Conservation (phyloP, 1,284 basidiomycete species). For the Paramarasmius palmivorus region DNA sequence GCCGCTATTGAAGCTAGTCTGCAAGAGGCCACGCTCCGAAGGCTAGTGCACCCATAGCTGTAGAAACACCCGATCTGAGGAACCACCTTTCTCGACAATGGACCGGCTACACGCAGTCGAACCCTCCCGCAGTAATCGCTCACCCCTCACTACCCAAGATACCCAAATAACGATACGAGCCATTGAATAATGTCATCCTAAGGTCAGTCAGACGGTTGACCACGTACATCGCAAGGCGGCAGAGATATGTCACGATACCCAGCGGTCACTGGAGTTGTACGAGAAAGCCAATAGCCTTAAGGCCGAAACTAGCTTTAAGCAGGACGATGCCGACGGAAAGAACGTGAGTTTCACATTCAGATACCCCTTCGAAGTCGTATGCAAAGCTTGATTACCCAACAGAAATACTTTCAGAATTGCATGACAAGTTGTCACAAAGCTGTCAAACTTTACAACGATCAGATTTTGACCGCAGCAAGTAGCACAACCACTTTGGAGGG, state of each 20-base stretch:
- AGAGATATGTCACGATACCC: constrained; percentile 79
- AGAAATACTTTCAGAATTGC: constrained; percentile 92
- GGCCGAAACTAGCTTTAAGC: constrained; percentile 81
- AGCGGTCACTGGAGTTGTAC: constrained; percentile 79
- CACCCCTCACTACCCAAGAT: constrained; percentile 49
- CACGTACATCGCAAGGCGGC: constrained; percentile 81
- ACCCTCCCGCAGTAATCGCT: constrained; percentile 43
- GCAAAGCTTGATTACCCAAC: constrained; percentile 2
- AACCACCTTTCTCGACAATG: constrained; percentile 34
- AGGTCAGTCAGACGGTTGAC: constrained; percentile 90
- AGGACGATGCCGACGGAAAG: constrained; percentile 89
- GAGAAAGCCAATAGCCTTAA: constrained; percentile 82
- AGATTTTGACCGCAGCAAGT: constrained; percentile 85
- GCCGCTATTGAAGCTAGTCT: constrained; percentile 97
- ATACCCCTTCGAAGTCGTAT: background rate
- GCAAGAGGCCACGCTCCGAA: constrained; percentile 77
- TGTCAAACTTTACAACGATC: constrained; percentile 88
- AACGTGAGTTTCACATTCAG: constrained; percentile 66
- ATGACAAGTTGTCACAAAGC: constrained; percentile 91
- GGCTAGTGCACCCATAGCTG: constrained; percentile 73
- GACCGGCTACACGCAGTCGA: constrained; percentile 42
- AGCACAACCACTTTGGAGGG: constrained; percentile 64
- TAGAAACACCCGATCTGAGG: constrained; percentile 54
- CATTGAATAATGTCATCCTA: constrained; percentile 83
- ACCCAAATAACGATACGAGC: constrained; percentile 77